Evolutionary conservation across 2,329 filamentous ascomycete genomes (phyloP), one percentile per base, ranked within the genome.

Genomic region (Microsporum canis): DNA sequence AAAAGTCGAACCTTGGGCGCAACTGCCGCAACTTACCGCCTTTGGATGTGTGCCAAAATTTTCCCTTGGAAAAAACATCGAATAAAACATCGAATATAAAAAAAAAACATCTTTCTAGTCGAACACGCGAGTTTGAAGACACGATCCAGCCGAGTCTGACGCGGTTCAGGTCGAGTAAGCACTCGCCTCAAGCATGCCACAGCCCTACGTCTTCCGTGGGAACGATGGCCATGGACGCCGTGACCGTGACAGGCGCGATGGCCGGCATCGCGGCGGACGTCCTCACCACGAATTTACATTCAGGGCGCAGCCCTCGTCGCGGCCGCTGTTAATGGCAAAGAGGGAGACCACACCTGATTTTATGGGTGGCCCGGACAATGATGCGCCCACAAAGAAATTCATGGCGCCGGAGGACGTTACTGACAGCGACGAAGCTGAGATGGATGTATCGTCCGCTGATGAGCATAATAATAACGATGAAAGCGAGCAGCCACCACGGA

Each of bases 361-460:
- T n/a, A 63, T 76, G 1, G 65, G 65, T 0, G 61, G 64, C 5
- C 63, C 66, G 7, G 63, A 67, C 7, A 65, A 63, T 1, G 66
- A 68, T n/a, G 68, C 66, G 7, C 70, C 74, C 34, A 62, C 63
- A 10, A 64, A 68, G 59, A 76, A 73, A 60, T 76, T 75, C 39
- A 70, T 72, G 1, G 65, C 68, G 1, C 56, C 76, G 3, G 71
- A 73, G 14, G 70, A 73, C 10, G 64, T 78, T 6, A 78, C 74
- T 51, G 76, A 78, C 61, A 78, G 75, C 57, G 76, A 77, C 58
- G 76, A 78, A 63, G 74, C 72, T 12, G 73, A 74, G 3, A 78
- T 78, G 76, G 74, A 76, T 14, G 68, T 75, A 6, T 77, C 73
- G 5, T 68, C 73, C 3, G 72, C 71, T 3, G 73, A 73, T 55